Evolutionary conservation across 257 asterid genomes (phyloP).

Genomic region (Ajuga chamaepitys): DNA sequence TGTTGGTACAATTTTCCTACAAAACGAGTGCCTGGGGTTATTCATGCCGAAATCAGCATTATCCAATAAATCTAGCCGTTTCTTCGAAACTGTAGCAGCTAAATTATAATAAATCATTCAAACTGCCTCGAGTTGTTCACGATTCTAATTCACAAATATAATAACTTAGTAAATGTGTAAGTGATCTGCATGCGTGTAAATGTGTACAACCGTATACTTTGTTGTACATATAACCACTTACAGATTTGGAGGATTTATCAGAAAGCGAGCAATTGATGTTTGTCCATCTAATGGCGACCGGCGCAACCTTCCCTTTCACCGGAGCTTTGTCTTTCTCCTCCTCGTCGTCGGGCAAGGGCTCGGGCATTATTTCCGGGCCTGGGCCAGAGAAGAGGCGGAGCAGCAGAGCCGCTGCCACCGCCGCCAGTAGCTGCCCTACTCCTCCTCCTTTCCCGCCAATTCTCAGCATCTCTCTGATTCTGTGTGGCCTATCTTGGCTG

Average conservation of each 20-base stretch:
- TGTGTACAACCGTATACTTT: not conserved
- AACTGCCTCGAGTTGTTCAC: not conserved
- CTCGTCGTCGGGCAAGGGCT: conserved; percentile 25
- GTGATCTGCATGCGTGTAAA: not conserved
- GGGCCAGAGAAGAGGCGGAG: conserved; percentile 71
- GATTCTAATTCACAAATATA: not conserved
- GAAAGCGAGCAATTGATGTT: conserved; percentile 74
- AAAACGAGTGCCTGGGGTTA: not conserved
- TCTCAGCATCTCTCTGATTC: conserved; percentile 31
- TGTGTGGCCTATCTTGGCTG: not conserved
- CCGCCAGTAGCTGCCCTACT: conserved; percentile 72
- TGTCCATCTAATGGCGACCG: conserved; percentile 69
- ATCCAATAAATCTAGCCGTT: not conserved
- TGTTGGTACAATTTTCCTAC: not conserved
- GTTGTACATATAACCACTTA: conserved; percentile 19
- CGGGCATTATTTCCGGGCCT: conserved; percentile 52
- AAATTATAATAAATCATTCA: not conserved
- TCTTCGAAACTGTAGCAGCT: conserved; percentile 5
- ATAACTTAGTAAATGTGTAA: not conserved
- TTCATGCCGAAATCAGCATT: not conserved
- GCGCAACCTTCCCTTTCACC: conserved; percentile 47
- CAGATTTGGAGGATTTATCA: conserved; percentile 61
- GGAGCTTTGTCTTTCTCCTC: conserved; percentile 32
- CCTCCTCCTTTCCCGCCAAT: conserved; percentile 73
- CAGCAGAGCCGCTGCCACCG: conserved; percentile 76